These are phyloP conservation scores for Yamadazyma sp. DNA, from an alignment of 1,139 yeast genomes.

Conservation along the genomic window DNA sequence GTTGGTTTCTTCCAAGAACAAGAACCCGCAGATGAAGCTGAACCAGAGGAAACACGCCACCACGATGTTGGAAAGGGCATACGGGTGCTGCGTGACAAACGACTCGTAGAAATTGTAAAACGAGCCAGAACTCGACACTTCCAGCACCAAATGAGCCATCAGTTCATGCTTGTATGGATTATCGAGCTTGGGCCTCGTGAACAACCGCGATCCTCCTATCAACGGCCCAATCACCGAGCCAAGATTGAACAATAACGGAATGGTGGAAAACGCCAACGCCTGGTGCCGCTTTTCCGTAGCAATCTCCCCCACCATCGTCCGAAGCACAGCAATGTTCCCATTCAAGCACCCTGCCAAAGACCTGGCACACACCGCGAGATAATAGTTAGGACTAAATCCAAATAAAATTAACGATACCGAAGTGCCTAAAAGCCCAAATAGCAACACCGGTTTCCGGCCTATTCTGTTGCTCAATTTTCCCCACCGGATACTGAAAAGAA, in stretches of 20 bases:
- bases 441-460: conserved; percentile 57
- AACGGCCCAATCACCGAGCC: conserved; percentile 52
- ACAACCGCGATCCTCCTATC: conserved; percentile 44
- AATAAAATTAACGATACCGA: conserved; percentile 46
- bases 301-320: conserved; percentile 61
- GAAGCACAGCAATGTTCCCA: conserved; percentile 59
- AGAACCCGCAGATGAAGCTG: conserved; percentile 40
- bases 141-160: too few species aligned
- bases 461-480: conserved; percentile 51
- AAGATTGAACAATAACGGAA: conserved; percentile 58
- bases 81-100: conserved; percentile 38
- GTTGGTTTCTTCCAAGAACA: conserved; percentile 64
- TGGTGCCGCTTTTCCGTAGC: conserved; percentile 56
- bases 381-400: conserved; percentile 51
- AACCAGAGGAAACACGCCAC: conserved; percentile 44
- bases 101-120: conserved; percentile 1
- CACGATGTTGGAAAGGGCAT: conserved; percentile 58
- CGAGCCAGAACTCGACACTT: neutral
- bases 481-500: conserved; percentile 57
- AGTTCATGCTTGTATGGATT: conserved; percentile 8
- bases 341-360: conserved; percentile 54
- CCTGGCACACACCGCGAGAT: conserved; percentile 52
- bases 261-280: conserved; percentile 56
- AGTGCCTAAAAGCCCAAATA: conserved; percentile 53
- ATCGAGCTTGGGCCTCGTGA: conserved; percentile 29